phyloP scores from a whole-genome alignment of 345 rosid genomes.

The Physaria fendleri region DNA sequence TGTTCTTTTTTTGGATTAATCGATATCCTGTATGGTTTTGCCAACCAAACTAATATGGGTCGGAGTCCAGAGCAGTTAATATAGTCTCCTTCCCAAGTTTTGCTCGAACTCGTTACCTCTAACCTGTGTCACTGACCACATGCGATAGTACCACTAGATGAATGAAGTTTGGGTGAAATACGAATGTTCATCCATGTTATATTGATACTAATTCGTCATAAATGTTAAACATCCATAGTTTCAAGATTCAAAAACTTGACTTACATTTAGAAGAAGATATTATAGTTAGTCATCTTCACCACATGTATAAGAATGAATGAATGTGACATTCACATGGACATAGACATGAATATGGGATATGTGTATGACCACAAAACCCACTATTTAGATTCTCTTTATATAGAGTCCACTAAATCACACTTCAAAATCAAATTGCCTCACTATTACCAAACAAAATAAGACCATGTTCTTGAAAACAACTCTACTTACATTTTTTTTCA shows the following conservation, averaged over 20 bases:
- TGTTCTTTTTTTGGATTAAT: too few relatives aligned
- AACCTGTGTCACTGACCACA: too few relatives aligned
- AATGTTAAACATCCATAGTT: not conserved
- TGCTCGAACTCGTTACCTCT: too few relatives aligned
- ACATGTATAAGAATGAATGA: constrained; percentile 24
- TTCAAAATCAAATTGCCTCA: constrained; percentile 13
- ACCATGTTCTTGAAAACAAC: constrained; percentile 33
- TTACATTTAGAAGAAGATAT: not conserved
- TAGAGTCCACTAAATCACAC: constrained; percentile 21
- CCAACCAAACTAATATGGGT: too few relatives aligned
- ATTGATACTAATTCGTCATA: not conserved
- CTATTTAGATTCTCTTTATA: constrained; percentile 21
- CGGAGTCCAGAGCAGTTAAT: too few relatives aligned
- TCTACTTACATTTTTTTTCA: not conserved
- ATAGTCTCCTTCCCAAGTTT: too few relatives aligned
- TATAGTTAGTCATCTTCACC: constrained; percentile 22
- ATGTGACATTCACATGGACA: constrained; percentile 32
- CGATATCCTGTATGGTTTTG: too few relatives aligned
- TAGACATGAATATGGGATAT: constrained; percentile 15
- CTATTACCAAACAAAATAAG: constrained; percentile 32
- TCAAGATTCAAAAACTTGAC: not conserved
- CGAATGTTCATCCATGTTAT: too few relatives aligned
- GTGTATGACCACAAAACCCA: constrained; percentile 27
- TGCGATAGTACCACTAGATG: too few relatives aligned
- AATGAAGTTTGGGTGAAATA: too few relatives aligned